phyloP scores from a whole-genome alignment of 768 basidiomycete genomes.

The Lentinula sp. region DNA sequence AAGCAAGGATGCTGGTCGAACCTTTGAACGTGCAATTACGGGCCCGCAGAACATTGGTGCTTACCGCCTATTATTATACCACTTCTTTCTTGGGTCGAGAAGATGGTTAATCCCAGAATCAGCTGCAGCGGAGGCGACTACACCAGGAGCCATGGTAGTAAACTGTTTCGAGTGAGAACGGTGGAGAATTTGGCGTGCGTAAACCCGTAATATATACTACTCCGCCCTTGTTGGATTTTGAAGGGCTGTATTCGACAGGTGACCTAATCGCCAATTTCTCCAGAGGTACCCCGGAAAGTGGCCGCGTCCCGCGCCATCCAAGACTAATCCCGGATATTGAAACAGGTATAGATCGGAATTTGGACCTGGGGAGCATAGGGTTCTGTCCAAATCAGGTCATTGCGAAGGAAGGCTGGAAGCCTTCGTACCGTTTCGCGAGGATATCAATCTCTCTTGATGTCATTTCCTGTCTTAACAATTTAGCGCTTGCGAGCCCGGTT shows the following conservation, averaged over 20 bases:
- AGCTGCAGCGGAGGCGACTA: constrained; percentile 27
- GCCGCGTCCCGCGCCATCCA: background rate
- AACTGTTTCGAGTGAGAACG: constrained; percentile 13
- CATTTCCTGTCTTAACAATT: too few relatives aligned
- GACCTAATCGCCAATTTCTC: constrained; percentile 30
- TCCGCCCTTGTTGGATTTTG: background rate
- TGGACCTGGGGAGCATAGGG: background rate
- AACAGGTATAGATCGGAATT: background rate
- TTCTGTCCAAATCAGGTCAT: background rate
- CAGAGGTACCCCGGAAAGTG: constrained; percentile 27
- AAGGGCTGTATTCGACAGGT: constrained; percentile 18
- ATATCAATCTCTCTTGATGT: background rate
- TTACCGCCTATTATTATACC: constrained; percentile 76
- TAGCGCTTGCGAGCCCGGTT: too few relatives aligned
- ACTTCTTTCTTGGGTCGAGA: constrained; percentile 59
- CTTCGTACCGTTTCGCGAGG: background rate
- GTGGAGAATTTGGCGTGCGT: constrained; percentile 1
- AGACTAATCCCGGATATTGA: background rate
- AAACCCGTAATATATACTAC: background rate
- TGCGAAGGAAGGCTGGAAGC: background rate
- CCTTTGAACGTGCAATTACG: background rate
- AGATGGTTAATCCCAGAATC: constrained; percentile 43
- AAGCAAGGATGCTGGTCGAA: constrained; percentile 42
- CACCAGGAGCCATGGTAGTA: constrained; percentile 51
- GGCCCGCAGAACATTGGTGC: constrained; percentile 8